Evolutionary conservation across 1,284 basidiomycete species (phyloP), one percentile per base, ranked within the genome.

Genomic region (Puccinia coronata): DNA sequence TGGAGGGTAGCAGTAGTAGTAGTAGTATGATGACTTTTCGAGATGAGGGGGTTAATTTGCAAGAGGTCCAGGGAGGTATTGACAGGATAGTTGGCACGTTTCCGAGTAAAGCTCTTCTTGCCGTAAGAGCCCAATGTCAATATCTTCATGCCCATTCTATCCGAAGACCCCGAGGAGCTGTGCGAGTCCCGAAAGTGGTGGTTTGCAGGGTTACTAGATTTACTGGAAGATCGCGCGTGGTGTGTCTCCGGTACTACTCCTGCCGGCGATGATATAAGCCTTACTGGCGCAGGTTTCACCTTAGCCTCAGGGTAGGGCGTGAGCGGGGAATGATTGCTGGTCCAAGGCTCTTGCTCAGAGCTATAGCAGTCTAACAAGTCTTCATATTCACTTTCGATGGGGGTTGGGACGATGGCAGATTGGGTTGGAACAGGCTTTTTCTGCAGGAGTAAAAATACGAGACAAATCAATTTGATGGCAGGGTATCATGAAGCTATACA

Each of bases 311-410:
- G n/a, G n/a, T 9, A 41, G 31, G 61, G 18, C 36, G 36, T 63
- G 8, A n/a, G 12, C n/a, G 61, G 36, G 2, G 36, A 39, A 39
- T 16, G 31, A 20, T 1, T 63, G 4, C 43, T 16, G 43, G 36
- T 39, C 61, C 31, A 14, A 63, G 61, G 36, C 61, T 63, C 36
- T 20, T 39, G 61, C 6, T 39, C 36, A 34, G 61, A n/a, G 23
- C 36, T 39, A 31, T 63, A 63, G 20, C 61, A 63, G 36, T 63
- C 61, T 20, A 63, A 34, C 61, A 63, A 63, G 61, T 63, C 61
- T 63, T 63, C 61, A 12, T 63, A 63, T 18, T 41, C 61, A 34
- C 11, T 31, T 31, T 41, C 61, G 61, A 39, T 47, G 43, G 43
- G 43, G 43, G 43, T 47, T n/a, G n/a, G n/a, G 43, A 47, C 12